Base-by-base conservation (phyloP, 441 rosid species). In the Gossypium davidsonii region DNA sequence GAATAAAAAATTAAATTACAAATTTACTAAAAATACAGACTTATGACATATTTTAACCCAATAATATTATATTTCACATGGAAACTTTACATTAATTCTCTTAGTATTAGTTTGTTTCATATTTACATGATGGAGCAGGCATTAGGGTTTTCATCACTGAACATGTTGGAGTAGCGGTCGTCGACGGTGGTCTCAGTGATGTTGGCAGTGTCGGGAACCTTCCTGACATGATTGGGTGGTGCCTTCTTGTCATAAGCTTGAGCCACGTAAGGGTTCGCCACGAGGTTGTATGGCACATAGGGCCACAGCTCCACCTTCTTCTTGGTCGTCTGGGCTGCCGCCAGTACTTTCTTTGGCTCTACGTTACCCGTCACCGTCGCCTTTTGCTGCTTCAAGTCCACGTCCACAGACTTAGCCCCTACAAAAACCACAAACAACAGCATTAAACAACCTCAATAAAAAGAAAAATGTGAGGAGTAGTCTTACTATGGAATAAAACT, bases 231-330 rank as follows among this genome's bases (percentile, higher is more conserved):
- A 73, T 93, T 91, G 2, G 93, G 63, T 3, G 98, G 98, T 1
- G 97, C 98, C 62, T 93, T 93, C 87, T 93, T 93, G 83, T 91
- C 97, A 77, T 93, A 93, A 44, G 97, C 93, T 57, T 84, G 91
- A 31, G 98, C 78, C 56, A 87, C 83, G 64, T 93, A 89, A n/a
- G 98, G 97, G 75, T 89, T 75, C 1, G 89, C 76, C 72, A 87
- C 98, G 74, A 89, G 37, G 42, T 74, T 73, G 80, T 89, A 88
- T 0, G 95, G 97, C 9, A 89, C 93, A n/a, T 93, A 93, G 1
- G 98, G 98, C 98, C 98, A 93, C 28, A 83, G 49, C 89, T 93
- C 98, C 55, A 88, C 94, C 79, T 87, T 91, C 85, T 93, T 93
- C 87, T 81, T 93, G 0, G 95, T 93, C 11, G 95, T 69, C 80